Conservation (phyloP, 1,139 yeast genomes). For the Chernovozyma aurita region DNA sequence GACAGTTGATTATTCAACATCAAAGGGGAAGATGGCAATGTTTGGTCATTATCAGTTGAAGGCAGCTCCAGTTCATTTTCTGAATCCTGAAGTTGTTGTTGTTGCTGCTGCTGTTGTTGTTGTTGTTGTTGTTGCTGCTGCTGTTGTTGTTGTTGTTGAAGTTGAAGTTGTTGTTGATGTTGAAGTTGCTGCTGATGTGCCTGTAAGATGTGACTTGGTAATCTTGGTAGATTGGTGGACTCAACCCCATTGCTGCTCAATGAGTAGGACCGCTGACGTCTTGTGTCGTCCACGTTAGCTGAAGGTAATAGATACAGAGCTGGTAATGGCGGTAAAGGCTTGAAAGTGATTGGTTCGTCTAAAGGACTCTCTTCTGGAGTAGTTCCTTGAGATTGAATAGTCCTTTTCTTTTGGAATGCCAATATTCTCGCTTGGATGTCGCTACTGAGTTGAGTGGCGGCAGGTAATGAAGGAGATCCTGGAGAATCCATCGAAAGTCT, state of each 20-base stretch:
- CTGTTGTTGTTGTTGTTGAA: neutral
- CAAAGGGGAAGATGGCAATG: neutral
- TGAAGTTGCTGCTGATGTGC: neutral
- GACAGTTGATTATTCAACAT: constrained; percentile 1
- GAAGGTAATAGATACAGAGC: constrained; percentile 4
- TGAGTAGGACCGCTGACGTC: neutral
- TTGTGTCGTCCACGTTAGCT: neutral
- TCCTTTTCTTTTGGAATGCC: constrained; percentile 69
- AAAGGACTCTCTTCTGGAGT: constrained; percentile 1
- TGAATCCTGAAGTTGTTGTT: neutral
- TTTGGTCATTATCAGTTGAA: neutral
- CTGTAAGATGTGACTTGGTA: neutral
- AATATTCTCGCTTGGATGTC: constrained; percentile 71
- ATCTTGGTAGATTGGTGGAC: neutral
- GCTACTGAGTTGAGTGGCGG: constrained; percentile 41
- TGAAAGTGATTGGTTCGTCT: constrained; percentile 12
- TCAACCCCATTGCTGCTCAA: neutral
- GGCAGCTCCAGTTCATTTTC: neutral
- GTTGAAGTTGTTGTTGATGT: neutral
- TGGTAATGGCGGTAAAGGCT: constrained; percentile 33
- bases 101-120: neutral
- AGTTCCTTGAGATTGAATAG: constrained; percentile 18
- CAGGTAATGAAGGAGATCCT: constrained; percentile 6
- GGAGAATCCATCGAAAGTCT: constrained; percentile 7
- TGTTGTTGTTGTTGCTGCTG: neutral